phyloP scores from a whole-genome alignment of 352 stramenopile species.

The Pythium grandisporangium region DNA sequence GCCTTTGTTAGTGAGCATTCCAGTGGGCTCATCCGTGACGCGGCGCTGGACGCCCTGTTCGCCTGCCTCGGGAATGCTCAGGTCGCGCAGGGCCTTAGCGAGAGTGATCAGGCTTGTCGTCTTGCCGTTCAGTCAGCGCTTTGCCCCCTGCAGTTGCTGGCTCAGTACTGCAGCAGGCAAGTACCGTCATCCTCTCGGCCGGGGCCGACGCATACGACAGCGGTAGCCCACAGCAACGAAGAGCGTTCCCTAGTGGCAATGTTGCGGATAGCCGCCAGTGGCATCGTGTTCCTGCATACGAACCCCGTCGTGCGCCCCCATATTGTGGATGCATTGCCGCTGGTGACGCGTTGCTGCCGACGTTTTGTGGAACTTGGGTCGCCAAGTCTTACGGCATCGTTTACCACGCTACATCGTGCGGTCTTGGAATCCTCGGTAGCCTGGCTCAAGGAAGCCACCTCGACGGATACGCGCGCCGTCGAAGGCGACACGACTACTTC shows the following conservation, averaged over 20 bases:
- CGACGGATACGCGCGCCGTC: too few species aligned
- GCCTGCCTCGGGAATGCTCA: slow-evolving; percentile 1
- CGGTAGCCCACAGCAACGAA: too few species aligned
- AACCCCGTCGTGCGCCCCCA: not conserved
- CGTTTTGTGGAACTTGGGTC: slow-evolving; percentile 14
- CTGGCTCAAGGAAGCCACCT: too few species aligned
- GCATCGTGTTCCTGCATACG: slow-evolving; percentile 12
- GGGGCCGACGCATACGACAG: slow-evolving; percentile 6
- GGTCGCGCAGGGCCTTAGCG: not conserved
- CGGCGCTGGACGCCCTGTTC: slow-evolving; percentile 10
- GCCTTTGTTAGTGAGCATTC: slow-evolving; percentile 11
- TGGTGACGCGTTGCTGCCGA: slow-evolving; percentile 8
- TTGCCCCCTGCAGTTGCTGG: slow-evolving; percentile 11
- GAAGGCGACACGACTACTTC: too few species aligned
- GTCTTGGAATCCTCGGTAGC: slow-evolving; percentile 9
- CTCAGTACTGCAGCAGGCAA: slow-evolving; percentile 9
- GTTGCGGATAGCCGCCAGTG: slow-evolving; percentile 8
- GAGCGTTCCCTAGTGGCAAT: slow-evolving; percentile 7
- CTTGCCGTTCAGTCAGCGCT: slow-evolving; percentile 8
- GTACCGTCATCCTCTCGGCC: slow-evolving; percentile 11
- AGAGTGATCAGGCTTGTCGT: not conserved
- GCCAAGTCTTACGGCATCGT: slow-evolving; percentile 3
- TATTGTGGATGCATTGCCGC: slow-evolving; percentile 9
- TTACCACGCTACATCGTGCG: slow-evolving; percentile 9
- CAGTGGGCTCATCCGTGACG: slow-evolving; percentile 6